Conservation (phyloP, 768 basidiomycete species). For the Mycena albidolilacea region DNA sequence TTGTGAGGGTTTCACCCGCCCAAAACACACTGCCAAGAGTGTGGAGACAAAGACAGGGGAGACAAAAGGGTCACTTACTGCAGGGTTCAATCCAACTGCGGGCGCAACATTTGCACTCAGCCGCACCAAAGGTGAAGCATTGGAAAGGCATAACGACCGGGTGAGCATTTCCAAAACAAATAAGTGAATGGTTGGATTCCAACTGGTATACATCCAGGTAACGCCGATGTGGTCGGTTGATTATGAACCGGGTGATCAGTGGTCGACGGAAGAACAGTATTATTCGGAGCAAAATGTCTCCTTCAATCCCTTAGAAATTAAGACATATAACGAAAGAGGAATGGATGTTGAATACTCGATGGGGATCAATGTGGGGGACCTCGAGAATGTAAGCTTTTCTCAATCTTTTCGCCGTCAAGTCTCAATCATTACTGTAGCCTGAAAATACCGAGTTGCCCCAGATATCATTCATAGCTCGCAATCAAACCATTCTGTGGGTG, state of each 20-base stretch:
- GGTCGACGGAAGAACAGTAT: not conserved
- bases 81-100: too few relatives aligned
- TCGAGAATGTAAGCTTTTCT: not conserved
- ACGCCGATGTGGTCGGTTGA: too few relatives aligned
- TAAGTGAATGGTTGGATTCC: too few relatives aligned
- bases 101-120: too few relatives aligned
- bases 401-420: not conserved
- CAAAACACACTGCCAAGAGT: too few relatives aligned
- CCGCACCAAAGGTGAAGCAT: too few relatives aligned
- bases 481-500: slow-evolving; percentile 10
- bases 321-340: not conserved
- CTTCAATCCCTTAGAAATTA: not conserved
- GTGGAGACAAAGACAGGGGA: too few relatives aligned
- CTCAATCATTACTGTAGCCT: not conserved
- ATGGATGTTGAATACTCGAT: not conserved
- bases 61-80: too few relatives aligned
- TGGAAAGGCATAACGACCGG: too few relatives aligned
- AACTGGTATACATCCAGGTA: too few relatives aligned
- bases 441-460: not conserved
- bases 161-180: too few relatives aligned
- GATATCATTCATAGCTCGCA: not conserved
- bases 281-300: not conserved
- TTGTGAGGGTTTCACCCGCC: not conserved
- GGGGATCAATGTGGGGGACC: not conserved
- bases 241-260: too few relatives aligned